A percentile compares a stretch with the other conserved stretches of the same genome.
These are phyloP conservation scores for Daldinia loculata DNA, from an alignment of 495 filamentous ascomycete species.

Conservation along the genomic window DNA sequence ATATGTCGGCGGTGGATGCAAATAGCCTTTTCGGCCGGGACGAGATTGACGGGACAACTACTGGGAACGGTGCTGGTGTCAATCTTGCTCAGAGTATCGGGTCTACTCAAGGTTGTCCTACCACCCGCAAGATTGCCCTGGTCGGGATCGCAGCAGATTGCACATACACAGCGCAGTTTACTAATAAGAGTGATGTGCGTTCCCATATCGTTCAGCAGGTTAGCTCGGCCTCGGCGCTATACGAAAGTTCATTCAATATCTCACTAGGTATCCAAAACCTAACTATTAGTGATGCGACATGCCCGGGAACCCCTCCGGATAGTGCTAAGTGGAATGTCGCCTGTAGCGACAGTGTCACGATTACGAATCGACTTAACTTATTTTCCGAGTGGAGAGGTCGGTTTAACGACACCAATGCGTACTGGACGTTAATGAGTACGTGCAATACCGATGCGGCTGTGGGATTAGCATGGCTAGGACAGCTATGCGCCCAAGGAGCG, in stretches of 20 bases:
- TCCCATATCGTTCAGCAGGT: conserved; percentile 82
- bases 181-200: conserved; percentile 64
- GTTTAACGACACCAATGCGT: conserved; percentile 78
- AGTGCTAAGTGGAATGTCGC: conserved; percentile 82
- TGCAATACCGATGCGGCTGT: conserved; percentile 89
- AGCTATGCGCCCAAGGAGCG: conserved; percentile 75
- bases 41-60: conserved; percentile 61
- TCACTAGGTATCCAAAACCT: conserved; percentile 88
- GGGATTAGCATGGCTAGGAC: conserved; percentile 91
- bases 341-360: conserved; percentile 68
- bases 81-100: conserved; percentile 87
- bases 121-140: conserved; percentile 85
- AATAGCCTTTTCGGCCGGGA: conserved; percentile 51
- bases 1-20: conserved; percentile 46
- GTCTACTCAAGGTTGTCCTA: conserved; percentile 81
- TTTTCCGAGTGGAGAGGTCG: conserved; percentile 90
- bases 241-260: conserved; percentile 92
- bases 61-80: conserved; percentile 83
- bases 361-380: conserved; percentile 81
- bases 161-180: conserved; percentile 77
- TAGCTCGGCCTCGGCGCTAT: conserved; percentile 85
- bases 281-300: conserved; percentile 72
- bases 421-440: conserved; percentile 91
- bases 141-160: conserved; percentile 95
- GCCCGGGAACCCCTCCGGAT: conserved; percentile 69